Base-by-base conservation (phyloP, 306 rosid species). In the Mimosa pudica region DNA sequence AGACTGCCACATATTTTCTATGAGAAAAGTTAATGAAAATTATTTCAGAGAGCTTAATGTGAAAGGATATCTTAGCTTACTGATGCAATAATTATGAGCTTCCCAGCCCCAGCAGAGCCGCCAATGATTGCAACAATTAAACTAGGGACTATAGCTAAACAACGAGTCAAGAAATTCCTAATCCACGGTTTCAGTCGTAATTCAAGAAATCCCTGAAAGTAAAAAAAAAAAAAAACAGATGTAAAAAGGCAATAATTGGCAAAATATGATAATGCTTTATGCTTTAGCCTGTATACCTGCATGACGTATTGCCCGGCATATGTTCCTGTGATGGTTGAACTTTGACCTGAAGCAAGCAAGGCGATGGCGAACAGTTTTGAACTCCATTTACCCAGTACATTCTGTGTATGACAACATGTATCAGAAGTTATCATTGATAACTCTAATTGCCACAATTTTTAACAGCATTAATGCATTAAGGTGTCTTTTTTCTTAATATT, bases 261-360 rank as follows among this genome's bases (percentile, higher is more conserved):
- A 32, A 57, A 45, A 84, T 33, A 69, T 61, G 48, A 76, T n/a
- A 55, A 60, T 10, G 73, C 73, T 81, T 30, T 13, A 63, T 46
- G 30, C 30, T 24, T 24, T 24, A 24, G 30, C 30, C 30, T 24
- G 30, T 44, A 38, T 88, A 92, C 99, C 98, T 95, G 99, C 99
- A 95, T 95, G 81, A 95, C 97, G 80, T 93, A 95, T 82, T 95
- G 99, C 61, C 99, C 99, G 8, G 99, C 99, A 82, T 95, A 95
- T 48, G 99, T 95, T 79, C 99, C 99, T 70, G 99, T 95, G 82
- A 95, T 95, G 1, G 99, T 95, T 81, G 99, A 95, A 81, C 99
- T 93, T 88, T 95, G 99, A 81, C 99, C 99, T 3, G 99, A 95
- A 45, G 99, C 99, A 58, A 95, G 90, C 84, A 95, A 86, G 77